Conservation (phyloP, 805 yeast genomes). For the Metschnikowia corniflorae region DNA sequence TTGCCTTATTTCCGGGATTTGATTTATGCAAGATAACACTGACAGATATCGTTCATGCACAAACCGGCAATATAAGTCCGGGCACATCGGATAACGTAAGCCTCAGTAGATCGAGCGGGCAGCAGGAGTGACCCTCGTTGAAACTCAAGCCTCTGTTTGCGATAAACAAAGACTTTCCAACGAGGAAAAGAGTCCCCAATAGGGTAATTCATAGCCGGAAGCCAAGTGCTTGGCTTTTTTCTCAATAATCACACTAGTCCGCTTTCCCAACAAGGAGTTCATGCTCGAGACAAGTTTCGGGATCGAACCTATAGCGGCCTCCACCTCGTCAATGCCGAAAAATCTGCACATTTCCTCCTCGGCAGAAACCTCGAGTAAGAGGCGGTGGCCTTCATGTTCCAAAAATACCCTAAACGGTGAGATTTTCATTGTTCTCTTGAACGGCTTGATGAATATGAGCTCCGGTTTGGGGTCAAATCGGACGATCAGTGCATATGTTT, state of each 20-base stretch:
- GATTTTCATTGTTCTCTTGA: conserved; percentile 14
- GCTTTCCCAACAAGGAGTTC: not conserved
- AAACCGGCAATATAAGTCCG: no score
- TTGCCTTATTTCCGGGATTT: no score
- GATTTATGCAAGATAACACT: no score
- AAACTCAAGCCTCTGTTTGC: no score
- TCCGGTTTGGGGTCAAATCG: conserved; percentile 8
- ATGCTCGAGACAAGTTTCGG: conserved; percentile 1
- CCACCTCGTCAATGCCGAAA: conserved; percentile 16
- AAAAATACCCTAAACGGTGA: conserved; percentile 10
- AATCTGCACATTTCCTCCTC: conserved; percentile 14
- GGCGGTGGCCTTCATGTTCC: not conserved
- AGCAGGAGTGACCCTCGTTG: no score
- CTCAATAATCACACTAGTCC: not conserved
- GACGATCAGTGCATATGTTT: conserved; percentile 1
- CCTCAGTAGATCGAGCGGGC: no score
- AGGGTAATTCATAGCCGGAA: conserved; percentile 7
- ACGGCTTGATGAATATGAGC: conserved; percentile 15
- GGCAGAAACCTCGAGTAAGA: conserved; percentile 8
- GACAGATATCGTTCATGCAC: no score
- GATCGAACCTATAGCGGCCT: conserved; percentile 13
- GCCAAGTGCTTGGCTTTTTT: not conserved
- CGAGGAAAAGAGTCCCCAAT: conserved; percentile 12
- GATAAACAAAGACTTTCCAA: no score
- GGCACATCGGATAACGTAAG: no score